Base-by-base conservation (phyloP, 495 filamentous ascomycete species). In the Lepidopterella palustris region DNA sequence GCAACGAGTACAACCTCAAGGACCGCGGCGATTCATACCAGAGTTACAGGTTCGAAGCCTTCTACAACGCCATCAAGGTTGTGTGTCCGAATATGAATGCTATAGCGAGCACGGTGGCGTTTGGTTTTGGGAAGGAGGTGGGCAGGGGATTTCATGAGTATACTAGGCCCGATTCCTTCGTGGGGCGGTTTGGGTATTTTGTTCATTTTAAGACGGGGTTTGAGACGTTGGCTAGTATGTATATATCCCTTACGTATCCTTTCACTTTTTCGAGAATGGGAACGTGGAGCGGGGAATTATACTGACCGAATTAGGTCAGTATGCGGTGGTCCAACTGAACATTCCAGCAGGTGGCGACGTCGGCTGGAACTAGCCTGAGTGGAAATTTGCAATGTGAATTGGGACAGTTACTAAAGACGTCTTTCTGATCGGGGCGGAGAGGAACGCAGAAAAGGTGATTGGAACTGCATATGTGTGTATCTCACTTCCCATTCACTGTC, bases 351-450 rank as follows among this genome's bases (percentile, higher is more conserved):
- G 57, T 5, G 78, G 78, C 27, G 78, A 77, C 32, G 72, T 70
- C 23, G 74, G 72, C 47, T 84, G 78, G 78, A 42, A 51, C n/a
- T 20, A 15, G 55, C 28, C 59, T 5, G 21, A 39, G n/a, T 52
- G 15, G n/a, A 18, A 59, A 28, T 74, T 74, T 27, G 68, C 67
- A 3, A 72, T 74, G 69, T 86, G 81, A 82, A 78, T 77, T 56
- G 82, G 80, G 39, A 77, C 78, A 42, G 81, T 87, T 39, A 78
- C 74, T 24, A 86, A 90, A 63, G 85, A 84, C 1, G 79, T 88
- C 26, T 86, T 81, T 60, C 77, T 87, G 61, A 77, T 90, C 32
- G 85, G 83, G 25, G 77, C 82, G 42, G 86, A 90, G 71, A 76
- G 84, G 23, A 88, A 89, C 68, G 76, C 78, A 4, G 80, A 86